These are phyloP conservation scores for Ilyonectria destructans DNA, from an alignment of 2,329 filamentous ascomycete species.

Conservation along the genomic window DNA sequence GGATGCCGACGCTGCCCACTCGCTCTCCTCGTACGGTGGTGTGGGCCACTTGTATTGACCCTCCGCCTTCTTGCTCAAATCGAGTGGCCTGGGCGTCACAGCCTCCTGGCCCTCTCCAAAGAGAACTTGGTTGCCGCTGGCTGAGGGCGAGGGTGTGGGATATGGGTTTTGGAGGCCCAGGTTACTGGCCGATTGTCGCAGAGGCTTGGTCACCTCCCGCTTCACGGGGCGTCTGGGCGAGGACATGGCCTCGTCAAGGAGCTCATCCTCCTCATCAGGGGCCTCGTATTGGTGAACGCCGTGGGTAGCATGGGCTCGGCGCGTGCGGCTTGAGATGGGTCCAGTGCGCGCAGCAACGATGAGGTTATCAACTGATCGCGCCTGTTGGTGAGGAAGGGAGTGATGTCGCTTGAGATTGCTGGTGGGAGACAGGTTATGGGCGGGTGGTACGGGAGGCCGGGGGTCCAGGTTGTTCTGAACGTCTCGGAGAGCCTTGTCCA, in stretches of 20 bases:
- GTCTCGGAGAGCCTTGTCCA: constrained; percentile 73
- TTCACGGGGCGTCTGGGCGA: constrained; percentile 84
- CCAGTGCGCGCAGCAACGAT: constrained; percentile 70
- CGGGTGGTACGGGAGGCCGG: constrained; percentile 67
- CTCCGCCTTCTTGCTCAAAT: constrained; percentile 73
- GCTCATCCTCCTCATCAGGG: constrained; percentile 95
- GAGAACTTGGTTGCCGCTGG: constrained; percentile 83
- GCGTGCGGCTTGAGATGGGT: constrained; percentile 84
- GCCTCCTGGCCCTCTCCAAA: constrained; percentile 79
- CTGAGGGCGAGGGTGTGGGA: constrained; percentile 81
- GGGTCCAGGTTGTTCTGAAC: constrained; percentile 67
- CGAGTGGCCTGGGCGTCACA: constrained; percentile 79
- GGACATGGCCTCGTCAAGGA: constrained; percentile 89
- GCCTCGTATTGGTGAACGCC: constrained; percentile 92
- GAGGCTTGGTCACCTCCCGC: constrained; percentile 59
- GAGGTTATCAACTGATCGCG: constrained; percentile 76
- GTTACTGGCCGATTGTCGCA: constrained; percentile 78
- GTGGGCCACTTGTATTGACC: constrained; percentile 88
- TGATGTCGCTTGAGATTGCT: constrained; percentile 76
- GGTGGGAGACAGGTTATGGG: constrained; percentile 65
- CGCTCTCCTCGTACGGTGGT: constrained; percentile 93
- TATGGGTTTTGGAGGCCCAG: constrained; percentile 73
- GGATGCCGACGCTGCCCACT: constrained; percentile 89
- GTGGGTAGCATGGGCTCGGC: constrained; percentile 81
- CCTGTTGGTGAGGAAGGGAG: constrained; percentile 75